Evolutionary conservation across 176 grass and related monocot genomes (phyloP).

Genomic region (Bolboschoenus planiculmis): DNA sequence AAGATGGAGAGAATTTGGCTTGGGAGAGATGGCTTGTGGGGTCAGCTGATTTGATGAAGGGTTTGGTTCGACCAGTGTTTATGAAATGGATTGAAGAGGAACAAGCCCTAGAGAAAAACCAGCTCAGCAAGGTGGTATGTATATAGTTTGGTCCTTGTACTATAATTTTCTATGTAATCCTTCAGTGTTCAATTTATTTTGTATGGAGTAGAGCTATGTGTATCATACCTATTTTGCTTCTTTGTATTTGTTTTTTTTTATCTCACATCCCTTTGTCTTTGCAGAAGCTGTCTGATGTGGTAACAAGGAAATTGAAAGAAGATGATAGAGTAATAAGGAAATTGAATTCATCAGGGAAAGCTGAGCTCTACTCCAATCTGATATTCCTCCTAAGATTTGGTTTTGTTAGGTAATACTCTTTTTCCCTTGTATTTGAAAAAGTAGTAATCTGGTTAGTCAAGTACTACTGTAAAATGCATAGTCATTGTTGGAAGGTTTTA

Average conservation of each 20-base stretch:
- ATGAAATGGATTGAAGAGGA: constrained; percentile 76
- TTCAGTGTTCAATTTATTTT: neutral
- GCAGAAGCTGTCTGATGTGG: constrained; percentile 50
- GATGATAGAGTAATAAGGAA: constrained; percentile 58
- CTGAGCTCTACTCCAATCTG: constrained; percentile 67
- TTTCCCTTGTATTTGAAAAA: neutral
- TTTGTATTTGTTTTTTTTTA: neutral
- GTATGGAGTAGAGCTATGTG: neutral
- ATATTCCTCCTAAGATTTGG: constrained; percentile 85
- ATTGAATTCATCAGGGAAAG: constrained; percentile 71
- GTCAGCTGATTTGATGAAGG: constrained; percentile 41
- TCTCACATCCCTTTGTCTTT: constrained; percentile 25
- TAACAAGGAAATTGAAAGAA: constrained; percentile 62
- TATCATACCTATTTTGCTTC: neutral
- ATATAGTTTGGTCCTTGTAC: neutral
- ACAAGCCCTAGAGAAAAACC: constrained; percentile 43
- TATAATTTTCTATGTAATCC: neutral
- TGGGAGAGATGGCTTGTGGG: constrained; percentile 49
- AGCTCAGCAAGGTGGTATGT: constrained; percentile 56
- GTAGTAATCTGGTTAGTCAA: neutral
- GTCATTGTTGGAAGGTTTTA: neutral
- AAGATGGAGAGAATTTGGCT: constrained; percentile 33
- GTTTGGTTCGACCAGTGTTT: constrained; percentile 44
- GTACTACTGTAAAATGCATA: no score
- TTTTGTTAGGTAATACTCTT: constrained; percentile 54